Conservation (phyloP, 352 stramenopile genomes). For the Pseudoperonospora humuli region DNA sequence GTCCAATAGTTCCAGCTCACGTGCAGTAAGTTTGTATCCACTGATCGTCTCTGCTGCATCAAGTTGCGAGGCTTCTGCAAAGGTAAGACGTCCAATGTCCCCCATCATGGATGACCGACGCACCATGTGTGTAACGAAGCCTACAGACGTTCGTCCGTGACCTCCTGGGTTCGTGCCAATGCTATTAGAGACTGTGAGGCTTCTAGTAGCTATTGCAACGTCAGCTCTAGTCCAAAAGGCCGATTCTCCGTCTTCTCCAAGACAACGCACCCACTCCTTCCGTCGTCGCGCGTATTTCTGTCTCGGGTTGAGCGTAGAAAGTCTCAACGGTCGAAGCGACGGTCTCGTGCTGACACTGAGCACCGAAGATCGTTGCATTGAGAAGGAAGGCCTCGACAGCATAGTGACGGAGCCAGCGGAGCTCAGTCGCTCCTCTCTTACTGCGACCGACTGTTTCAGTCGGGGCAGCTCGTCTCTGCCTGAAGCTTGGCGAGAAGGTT, state of each 20-base stretch:
- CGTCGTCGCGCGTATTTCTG: slow-evolving; percentile 71
- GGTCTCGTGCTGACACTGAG: slow-evolving; percentile 12
- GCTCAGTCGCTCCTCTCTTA: slow-evolving; percentile 19
- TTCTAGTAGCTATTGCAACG: slow-evolving; percentile 18
- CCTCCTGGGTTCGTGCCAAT: neutral
- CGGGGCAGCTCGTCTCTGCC: slow-evolving; percentile 18
- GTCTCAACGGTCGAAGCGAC: slow-evolving; percentile 25
- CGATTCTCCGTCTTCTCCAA: slow-evolving; percentile 47
- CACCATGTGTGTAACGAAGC: slow-evolving; percentile 65
- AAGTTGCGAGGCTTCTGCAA: slow-evolving; percentile 50
- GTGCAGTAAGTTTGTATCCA: slow-evolving; percentile 45
- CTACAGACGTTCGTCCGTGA: slow-evolving; percentile 38
- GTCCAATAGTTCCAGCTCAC: slow-evolving; percentile 57
- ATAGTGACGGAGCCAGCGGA: slow-evolving; percentile 23
- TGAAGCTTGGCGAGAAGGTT: slow-evolving; percentile 1
- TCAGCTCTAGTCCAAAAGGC: slow-evolving; percentile 67
- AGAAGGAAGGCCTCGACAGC: slow-evolving; percentile 18
- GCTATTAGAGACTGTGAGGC: slow-evolving; percentile 18
- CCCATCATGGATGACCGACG: slow-evolving; percentile 50
- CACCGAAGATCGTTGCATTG: slow-evolving; percentile 11
- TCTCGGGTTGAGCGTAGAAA: slow-evolving; percentile 61
- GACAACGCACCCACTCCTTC: slow-evolving; percentile 71
- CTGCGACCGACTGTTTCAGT: slow-evolving; percentile 26
- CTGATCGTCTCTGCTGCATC: slow-evolving; percentile 61
- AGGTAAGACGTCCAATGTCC: slow-evolving; percentile 42